Evolutionary conservation across 768 basidiomycete genomes (phyloP).

Genomic region (Dioszegia aurantiaca): DNA sequence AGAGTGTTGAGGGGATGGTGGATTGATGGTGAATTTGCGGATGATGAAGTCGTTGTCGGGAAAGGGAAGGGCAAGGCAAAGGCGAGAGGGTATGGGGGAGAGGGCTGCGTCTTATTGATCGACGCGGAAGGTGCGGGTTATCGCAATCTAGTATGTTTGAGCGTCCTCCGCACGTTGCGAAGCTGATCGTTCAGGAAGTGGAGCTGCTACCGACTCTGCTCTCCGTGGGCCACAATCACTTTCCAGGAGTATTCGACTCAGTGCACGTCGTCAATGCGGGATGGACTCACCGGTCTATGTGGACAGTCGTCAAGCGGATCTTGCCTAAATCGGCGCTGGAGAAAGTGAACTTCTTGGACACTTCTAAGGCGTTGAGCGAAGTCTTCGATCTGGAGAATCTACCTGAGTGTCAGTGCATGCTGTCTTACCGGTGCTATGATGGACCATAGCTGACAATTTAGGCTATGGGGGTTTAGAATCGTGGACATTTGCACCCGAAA

Average conservation of each 20-base stretch:
- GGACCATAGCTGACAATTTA: slow-evolving; percentile 12
- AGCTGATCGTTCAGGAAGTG: slow-evolving; percentile 38
- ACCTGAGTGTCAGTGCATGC: slow-evolving; percentile 38
- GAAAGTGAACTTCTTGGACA: slow-evolving; percentile 44
- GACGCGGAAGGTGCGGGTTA: slow-evolving; percentile 49
- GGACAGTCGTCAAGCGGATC: slow-evolving; percentile 48
- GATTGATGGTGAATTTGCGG: slow-evolving; percentile 22
- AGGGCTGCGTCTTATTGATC: slow-evolving; percentile 43
- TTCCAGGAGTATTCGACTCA: slow-evolving; percentile 45
- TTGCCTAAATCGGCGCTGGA: slow-evolving; percentile 47
- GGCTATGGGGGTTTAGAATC: slow-evolving; percentile 31
- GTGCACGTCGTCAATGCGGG: slow-evolving; percentile 49
- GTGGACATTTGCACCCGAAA: slow-evolving; percentile 20
- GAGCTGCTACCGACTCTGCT: slow-evolving; percentile 48
- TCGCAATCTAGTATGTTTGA: slow-evolving; percentile 45
- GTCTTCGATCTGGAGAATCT: slow-evolving; percentile 43
- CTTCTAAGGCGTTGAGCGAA: slow-evolving; percentile 22
- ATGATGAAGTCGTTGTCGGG: neutral
- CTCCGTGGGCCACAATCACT: slow-evolving; percentile 45
- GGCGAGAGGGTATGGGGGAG: slow-evolving; percentile 24
- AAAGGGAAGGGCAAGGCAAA: neutral
- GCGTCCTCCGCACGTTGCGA: neutral
- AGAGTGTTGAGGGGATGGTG: slow-evolving; percentile 40
- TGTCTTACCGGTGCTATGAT: no score
- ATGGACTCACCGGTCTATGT: slow-evolving; percentile 47